Evolutionary conservation across 371 early-diverging fungal species (phyloP), one percentile per base, ranked within the genome.

Genomic region (Syncephalis fuscata): DNA sequence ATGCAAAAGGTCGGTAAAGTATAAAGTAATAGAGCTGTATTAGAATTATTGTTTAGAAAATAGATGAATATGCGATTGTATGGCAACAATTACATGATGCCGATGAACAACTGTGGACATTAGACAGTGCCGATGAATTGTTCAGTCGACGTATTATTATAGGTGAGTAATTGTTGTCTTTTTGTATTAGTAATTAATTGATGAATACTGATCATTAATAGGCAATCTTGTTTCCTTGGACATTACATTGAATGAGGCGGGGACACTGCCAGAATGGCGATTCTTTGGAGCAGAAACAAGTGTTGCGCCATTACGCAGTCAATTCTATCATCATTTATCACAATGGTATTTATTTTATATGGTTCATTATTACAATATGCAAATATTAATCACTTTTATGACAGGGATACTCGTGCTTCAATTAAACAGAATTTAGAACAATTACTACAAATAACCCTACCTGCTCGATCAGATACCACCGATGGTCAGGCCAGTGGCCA

Each of bases 191-290:
- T 62, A 68, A 16, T 53, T 62, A 15, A 52, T 70, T 25, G 68
- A 65, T n/a, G n/a, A 32, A 32, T 32, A 32, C 32, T 32, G 11
- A 32, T 32, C 32, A 32, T 59, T 58, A 3, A 54, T 60, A 22
- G 68, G 68, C 45, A 67, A 68, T 39, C 65, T 68, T 1, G 37
- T 71, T 10, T 57, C 62, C 2, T 48, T 71, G 4, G 56, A 66
- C 5, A 25, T 68, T 8, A 51, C 64, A 15, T 52, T 58, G 8
- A 36, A 52, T 1, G 21, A 46, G 9, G 65, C 68, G 14, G 26
- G 48, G 9, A 17, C 39, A 20, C 45, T 54, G 37, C 61, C 57
- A n/a, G 48, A 48, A 1, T 48, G 60, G 7, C 56, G 60, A 11
- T 60, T 71, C 37, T 67, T 63, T 58, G 71, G 71, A 7, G 60